phyloP scores from a whole-genome alignment of 768 basidiomycete genomes.

The Lactarius hatsudake region DNA sequence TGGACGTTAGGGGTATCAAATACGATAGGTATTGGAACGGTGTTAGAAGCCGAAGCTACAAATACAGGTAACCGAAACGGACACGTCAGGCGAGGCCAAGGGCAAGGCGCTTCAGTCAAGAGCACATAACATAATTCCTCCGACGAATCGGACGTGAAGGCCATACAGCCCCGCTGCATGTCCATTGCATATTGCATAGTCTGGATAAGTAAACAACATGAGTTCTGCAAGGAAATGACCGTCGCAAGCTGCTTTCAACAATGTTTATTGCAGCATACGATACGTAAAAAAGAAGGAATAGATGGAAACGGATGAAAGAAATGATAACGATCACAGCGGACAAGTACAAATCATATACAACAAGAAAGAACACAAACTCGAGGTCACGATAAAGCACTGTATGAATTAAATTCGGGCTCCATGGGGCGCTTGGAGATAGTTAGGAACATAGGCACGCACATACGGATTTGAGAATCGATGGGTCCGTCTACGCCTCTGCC shows the following conservation, averaged over 20 bases:
- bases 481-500: slow-evolving; percentile 15
- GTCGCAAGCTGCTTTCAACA: slow-evolving; percentile 6
- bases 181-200: background rate
- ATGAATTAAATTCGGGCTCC: slow-evolving; percentile 14
- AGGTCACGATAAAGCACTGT: slow-evolving; percentile 8
- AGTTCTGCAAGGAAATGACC: slow-evolving; percentile 1
- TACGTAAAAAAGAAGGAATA: background rate
- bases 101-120: background rate
- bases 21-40: background rate
- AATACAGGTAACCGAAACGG: background rate
- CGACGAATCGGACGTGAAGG: background rate
- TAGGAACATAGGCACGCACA: slow-evolving; percentile 3
- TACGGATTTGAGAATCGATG: background rate
- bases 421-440: slow-evolving; percentile 3
- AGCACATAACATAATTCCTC: background rate
- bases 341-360: slow-evolving; percentile 24
- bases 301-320: background rate
- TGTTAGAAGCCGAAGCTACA: background rate
- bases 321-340: slow-evolving; percentile 7
- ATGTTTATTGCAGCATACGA: slow-evolving; percentile 15
- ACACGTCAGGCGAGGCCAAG: background rate
- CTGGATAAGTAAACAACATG: slow-evolving; percentile 14
- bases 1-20: background rate
- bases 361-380: slow-evolving; percentile 20
- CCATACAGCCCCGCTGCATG: background rate